Percentiles rank a stretch among this genome's conserved stretches.
These are phyloP conservation scores for Aspergillus wentii DNA, from an alignment of 495 filamentous ascomycete species.

Conservation along the genomic window DNA sequence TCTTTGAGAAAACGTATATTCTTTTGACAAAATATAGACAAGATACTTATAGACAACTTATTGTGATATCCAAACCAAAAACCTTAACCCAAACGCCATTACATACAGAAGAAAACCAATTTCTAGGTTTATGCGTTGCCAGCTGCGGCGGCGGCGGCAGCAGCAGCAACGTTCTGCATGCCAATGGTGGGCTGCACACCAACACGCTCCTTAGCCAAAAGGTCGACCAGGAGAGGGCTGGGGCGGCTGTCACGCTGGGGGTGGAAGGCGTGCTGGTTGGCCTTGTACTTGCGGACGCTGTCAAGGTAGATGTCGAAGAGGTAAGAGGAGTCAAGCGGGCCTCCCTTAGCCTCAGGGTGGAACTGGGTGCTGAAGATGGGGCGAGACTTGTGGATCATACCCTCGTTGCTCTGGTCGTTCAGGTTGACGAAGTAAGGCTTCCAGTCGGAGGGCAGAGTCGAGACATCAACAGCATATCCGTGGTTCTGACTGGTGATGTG, in stretches of 20 bases:
- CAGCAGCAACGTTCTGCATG: constrained; percentile 46
- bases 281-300: constrained; percentile 83
- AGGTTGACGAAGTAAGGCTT: constrained; percentile 98
- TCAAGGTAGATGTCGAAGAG: constrained; percentile 95
- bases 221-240: constrained; percentile 80
- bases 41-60: too few species aligned
- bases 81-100: constrained; percentile 12
- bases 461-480: constrained; percentile 91
- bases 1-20: too few species aligned
- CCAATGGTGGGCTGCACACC: constrained; percentile 70
- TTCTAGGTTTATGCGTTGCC: constrained; percentile 18
- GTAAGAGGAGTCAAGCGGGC: constrained; percentile 88
- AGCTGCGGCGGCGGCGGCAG: constrained; percentile 32
- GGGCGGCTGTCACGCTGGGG: constrained; percentile 72
- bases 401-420: constrained; percentile 93
- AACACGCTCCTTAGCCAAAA: constrained; percentile 88
- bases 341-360: constrained; percentile 96
- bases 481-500: constrained; percentile 99
- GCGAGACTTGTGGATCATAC: constrained; percentile 90
- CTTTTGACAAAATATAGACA: constrained; percentile 6
- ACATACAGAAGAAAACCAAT: constrained; percentile 10
- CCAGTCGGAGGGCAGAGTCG: constrained; percentile 77
- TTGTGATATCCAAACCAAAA: too few species aligned
- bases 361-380: constrained; percentile 98
- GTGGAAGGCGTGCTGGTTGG: constrained; percentile 61